Evolutionary conservation across 768 basidiomycete species (phyloP).

Genomic region (Boletus subparvulus): DNA sequence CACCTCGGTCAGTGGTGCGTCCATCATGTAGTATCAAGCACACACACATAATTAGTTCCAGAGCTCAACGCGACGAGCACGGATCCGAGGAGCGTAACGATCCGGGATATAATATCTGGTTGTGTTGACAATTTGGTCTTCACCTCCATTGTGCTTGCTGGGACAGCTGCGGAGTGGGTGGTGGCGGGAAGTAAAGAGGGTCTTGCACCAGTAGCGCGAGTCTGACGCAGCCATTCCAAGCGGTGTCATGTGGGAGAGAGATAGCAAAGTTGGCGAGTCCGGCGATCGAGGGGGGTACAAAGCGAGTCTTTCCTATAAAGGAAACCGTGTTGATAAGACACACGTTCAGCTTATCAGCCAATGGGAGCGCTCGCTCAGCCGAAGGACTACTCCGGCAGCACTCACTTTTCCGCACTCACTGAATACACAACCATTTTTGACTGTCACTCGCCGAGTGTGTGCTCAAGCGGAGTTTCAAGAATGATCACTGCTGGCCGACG

Average conservation of each 20-base stretch:
- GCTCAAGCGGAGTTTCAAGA: too few relatives aligned
- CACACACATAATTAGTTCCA: constrained; percentile 74
- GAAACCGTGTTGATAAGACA: too few relatives aligned
- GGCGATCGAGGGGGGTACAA: too few relatives aligned
- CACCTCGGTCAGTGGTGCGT: neutral
- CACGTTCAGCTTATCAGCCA: too few relatives aligned
- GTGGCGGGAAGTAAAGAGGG: neutral
- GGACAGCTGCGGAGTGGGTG: neutral
- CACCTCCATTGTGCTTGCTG: constrained; percentile 7
- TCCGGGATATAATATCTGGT: constrained; percentile 34
- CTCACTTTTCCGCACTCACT: too few relatives aligned
- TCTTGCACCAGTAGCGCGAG: too few relatives aligned
- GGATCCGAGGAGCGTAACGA: constrained; percentile 55
- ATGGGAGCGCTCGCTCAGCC: too few relatives aligned
- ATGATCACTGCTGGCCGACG: too few relatives aligned
- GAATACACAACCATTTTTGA: too few relatives aligned
- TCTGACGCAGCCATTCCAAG: neutral
- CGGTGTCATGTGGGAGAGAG: neutral
- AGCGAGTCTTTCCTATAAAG: too few relatives aligned
- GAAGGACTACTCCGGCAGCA: too few relatives aligned
- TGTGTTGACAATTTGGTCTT: constrained; percentile 16
- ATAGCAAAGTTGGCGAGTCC: neutral
- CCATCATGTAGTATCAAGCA: neutral
- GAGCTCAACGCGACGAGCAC: constrained; percentile 59
- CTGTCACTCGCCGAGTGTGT: too few relatives aligned